Evolutionary conservation across 768 basidiomycete genomes (phyloP), one percentile per base, ranked within the genome.

Genomic region (Trametopsis cervina): DNA sequence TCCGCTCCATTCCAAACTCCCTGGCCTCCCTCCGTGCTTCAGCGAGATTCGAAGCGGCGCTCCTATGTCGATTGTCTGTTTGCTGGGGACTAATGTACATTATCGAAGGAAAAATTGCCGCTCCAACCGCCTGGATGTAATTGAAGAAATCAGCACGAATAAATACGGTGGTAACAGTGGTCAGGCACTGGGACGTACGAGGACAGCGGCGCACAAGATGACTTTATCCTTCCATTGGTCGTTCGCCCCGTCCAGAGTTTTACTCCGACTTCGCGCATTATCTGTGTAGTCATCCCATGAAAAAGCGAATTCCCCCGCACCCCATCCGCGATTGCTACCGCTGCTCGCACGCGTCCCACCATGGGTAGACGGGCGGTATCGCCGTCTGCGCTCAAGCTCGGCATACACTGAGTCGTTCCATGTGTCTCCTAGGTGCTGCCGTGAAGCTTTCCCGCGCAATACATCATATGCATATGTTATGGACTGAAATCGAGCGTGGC

Each of bases 401-500:
- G 71, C 68, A 27, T 69, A 60, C 50, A 74, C 76, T 0, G 73
- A 70, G 36, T 77, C 74, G 21, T 68, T 68, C 43, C 52, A 40
- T 2, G 57, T 48, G 10, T 44, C 42, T 5, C 58, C 54, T 40
- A 4, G 7, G 18, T 27, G 35, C 27, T 13, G 13, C 7, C 3
- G 22, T 22, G 22, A 23, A 25, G 44, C n/a, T 44, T 60, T 69
- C 4, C 74, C 75, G 2, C 74, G 66, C 2, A 85, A 69, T 17
- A 66, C 55, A 33, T 83, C 79, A 52, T 89, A 89, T 2, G 87
- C 81, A 6, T 72, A 67, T 6, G 75, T 74, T 42, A 89, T 78
- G 36, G 75, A 67, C 47, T 81, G 82, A 55, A 89, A 89, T 2
- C 77, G 76, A 5, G 70, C 66, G 49, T 81, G 82, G 6, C 78